Percentiles rank a stretch among this genome's conserved stretches.
These are phyloP conservation scores for Euryodendron excelsum DNA, from an alignment of 148 eudicot species.

Conservation along the genomic window DNA sequence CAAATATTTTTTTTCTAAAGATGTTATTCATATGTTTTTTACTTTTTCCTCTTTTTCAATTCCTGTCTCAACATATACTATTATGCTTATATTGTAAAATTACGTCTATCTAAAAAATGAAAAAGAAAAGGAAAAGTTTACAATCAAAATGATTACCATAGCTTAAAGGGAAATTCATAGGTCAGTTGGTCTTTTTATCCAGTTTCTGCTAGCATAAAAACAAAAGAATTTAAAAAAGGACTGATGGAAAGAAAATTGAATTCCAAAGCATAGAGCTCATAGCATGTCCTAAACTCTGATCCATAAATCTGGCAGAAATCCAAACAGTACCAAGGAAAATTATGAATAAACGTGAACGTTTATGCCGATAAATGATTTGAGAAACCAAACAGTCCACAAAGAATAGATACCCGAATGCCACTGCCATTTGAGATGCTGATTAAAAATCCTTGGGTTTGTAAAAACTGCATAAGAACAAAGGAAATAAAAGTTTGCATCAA, in stretches of 20 bases:
- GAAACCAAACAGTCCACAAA: not conserved
- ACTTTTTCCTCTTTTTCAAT: too few relatives aligned
- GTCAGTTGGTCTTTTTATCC: not conserved
- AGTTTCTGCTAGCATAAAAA: not conserved
- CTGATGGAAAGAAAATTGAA: not conserved
- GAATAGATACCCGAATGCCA: slow-evolving; percentile 49
- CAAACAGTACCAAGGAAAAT: not conserved
- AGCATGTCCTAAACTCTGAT: not conserved
- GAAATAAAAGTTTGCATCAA: not conserved
- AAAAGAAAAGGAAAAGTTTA: too few relatives aligned
- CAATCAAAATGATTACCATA: too few relatives aligned
- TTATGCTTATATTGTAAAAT: not conserved
- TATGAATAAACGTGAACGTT: not conserved
- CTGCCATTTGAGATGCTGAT: slow-evolving; percentile 56
- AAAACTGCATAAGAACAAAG: slow-evolving; percentile 46
- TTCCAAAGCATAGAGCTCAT: not conserved
- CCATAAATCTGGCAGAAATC: not conserved
- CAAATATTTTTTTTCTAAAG: too few relatives aligned
- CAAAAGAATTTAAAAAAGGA: not conserved
- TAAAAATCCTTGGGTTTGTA: slow-evolving; percentile 64
- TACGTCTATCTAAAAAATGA: too few relatives aligned
- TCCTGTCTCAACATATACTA: not conserved
- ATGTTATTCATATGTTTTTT: not conserved
- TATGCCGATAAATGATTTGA: not conserved
- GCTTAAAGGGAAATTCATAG: not conserved